Evolutionary conservation across 352 stramenopile species (phyloP), one percentile per base, ranked within the genome.

Genomic region (Globisporangium paddicum): DNA sequence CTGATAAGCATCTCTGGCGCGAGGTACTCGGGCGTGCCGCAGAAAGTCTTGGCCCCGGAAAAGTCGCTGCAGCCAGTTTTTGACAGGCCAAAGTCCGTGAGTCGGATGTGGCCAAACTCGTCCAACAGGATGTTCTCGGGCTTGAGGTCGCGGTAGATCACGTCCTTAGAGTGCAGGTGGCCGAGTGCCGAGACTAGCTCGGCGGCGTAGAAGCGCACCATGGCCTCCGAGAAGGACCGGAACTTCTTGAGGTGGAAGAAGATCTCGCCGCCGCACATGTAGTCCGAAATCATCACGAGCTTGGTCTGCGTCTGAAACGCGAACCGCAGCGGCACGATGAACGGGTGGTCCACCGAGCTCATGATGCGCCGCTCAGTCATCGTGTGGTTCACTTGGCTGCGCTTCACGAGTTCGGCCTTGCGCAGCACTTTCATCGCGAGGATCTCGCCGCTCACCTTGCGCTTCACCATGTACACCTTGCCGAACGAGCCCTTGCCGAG

Each of bases 381-480:
- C 16, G 86, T 96, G 62, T 96, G 86, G 37, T 86, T 72, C 58
- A 96, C 86, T 62, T 96, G 86, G 53, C 84, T 92, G 41, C 85
- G 84, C 66, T 96, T 92, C 35, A 96, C 82, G n/a, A 96, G 65
- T 60, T 96, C 84, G 46, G 79, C 77, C 64, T 96, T 96, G 34
- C 87, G 79, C 32, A 96, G 64, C 25, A 96, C 85, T 58, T 96
- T 96, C 85, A 96, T 96, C n/a, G 86, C 86, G 42, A 89, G 65
- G 41, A 94, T 88, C 55, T 90, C 80, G 13, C 71, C 69, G 4
- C 68, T 71, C 6, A 61, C 59, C 35, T 93, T 91, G 63, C 98
- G 90, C 53, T 87, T 82, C 7, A 98, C 97, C 51, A 99, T 89
- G 72, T 98, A 99, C 30, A 99, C 97, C 67, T 98, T 98, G 67